Evolutionary conservation across 805 yeast genomes (phyloP).

Genomic region (Schizosaccharomyces pombe): ASM294v3 CU329670.1:3010001-3010500

Average conservation of each 20-base stretch:
- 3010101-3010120: neutral
- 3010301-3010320: neutral
- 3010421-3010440: slow-evolving; percentile 5
- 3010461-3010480: too few species aligned
- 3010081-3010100: neutral
- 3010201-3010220: neutral
- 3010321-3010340: neutral
- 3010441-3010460: too few species aligned
- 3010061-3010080: too few species aligned
- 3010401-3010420: slow-evolving; percentile 4
- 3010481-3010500: too few species aligned
- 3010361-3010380: slow-evolving; percentile 6
- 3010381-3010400: slow-evolving; percentile 5
- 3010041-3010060: too few species aligned
- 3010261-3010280: neutral
- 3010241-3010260: neutral
- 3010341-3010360: slow-evolving; percentile 6
- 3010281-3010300: neutral
- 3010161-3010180: neutral
- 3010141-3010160: neutral
- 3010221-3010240: neutral
- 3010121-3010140: neutral
- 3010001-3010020: too few species aligned
- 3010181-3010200: neutral
- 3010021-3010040: too few species aligned